Percentiles rank a stretch among this genome's conserved stretches.
These are phyloP conservation scores for Trichoderma sp. DNA, from an alignment of 2,329 filamentous ascomycete species.

Conservation along the genomic window DNA sequence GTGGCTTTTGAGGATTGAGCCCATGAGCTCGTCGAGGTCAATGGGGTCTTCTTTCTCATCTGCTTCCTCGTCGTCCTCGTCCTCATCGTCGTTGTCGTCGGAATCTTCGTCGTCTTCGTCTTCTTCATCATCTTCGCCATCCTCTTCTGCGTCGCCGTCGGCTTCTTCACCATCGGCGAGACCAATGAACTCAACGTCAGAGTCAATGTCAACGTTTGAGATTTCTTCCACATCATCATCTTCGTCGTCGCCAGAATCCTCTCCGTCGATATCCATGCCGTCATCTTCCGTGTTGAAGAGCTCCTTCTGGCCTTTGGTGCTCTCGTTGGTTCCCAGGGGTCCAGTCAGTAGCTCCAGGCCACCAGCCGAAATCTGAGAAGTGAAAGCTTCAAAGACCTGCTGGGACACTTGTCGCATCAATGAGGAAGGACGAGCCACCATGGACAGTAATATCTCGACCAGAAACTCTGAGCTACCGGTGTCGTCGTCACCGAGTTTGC, in stretches of 20 bases:
- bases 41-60: constrained; percentile 45
- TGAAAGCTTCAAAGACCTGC: constrained; percentile 83
- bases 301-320: constrained; percentile 76
- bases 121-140: constrained; percentile 41
- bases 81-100: constrained; percentile 42
- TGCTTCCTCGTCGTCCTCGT: constrained; percentile 40
- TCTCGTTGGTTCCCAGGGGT: constrained; percentile 77
- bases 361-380: constrained; percentile 67
- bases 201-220: constrained; percentile 44
- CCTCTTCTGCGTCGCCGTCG: constrained; percentile 45
- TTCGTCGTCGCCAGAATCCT: constrained; percentile 42
- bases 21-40: constrained; percentile 70
- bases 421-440: constrained; percentile 80
- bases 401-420: constrained; percentile 83
- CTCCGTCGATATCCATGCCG: constrained; percentile 52
- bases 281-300: constrained; percentile 73
- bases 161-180: constrained; percentile 42
- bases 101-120: constrained; percentile 49
- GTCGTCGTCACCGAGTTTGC: constrained; percentile 46
- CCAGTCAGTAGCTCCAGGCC: constrained; percentile 66
- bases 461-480: constrained; percentile 66
- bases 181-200: constrained; percentile 52
- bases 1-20: constrained; percentile 73
- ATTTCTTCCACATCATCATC: constrained; percentile 42
- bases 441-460: constrained; percentile 85